These are phyloP conservation scores for Sarcocystis neurona DNA, from an alignment of 169 alveolate species.

Conservation along the genomic window DNA sequence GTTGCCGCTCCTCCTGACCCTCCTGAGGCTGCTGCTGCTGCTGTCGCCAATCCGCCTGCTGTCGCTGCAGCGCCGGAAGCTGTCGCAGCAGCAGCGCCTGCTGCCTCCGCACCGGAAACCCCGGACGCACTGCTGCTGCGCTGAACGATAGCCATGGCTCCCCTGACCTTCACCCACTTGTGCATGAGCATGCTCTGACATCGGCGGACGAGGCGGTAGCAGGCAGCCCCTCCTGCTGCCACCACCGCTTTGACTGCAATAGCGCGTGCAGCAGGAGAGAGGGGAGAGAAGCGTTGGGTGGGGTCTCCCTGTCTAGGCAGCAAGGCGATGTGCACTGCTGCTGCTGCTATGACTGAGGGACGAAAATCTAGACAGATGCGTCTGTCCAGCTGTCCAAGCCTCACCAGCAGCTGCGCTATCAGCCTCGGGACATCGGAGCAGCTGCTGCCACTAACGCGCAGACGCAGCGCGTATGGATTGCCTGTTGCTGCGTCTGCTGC, in stretches of 20 bases:
- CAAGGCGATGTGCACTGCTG: conserved; percentile 47
- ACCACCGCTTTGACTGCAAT: conserved; percentile 41
- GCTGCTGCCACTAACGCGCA: conserved; percentile 55
- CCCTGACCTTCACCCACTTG: conserved; percentile 54
- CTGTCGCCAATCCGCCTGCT: background rate
- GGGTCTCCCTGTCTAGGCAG: conserved; percentile 28
- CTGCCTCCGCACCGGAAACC: background rate
- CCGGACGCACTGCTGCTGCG: background rate
- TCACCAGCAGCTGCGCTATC: conserved; percentile 49
- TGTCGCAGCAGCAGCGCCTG: background rate
- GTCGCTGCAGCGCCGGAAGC: background rate
- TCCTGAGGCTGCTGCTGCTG: conserved; percentile 15
- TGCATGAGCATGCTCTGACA: conserved; percentile 54
- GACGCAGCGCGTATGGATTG: conserved; percentile 15
- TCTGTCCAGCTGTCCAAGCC: conserved; percentile 35
- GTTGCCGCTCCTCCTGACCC: background rate
- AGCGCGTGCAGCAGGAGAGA: conserved; percentile 25
- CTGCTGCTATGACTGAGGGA: conserved; percentile 53
- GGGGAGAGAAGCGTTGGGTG: conserved; percentile 34
- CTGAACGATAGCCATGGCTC: background rate
- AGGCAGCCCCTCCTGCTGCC: conserved; percentile 45
- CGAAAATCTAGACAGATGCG: conserved; percentile 35
- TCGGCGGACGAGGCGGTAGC: conserved; percentile 38
- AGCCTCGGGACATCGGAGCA: conserved; percentile 35
- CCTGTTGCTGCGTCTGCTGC: too few relatives aligned